These are phyloP conservation scores for Noccaea caerulescens DNA, from an alignment of 345 rosid species.

Conservation along the genomic window DNA sequence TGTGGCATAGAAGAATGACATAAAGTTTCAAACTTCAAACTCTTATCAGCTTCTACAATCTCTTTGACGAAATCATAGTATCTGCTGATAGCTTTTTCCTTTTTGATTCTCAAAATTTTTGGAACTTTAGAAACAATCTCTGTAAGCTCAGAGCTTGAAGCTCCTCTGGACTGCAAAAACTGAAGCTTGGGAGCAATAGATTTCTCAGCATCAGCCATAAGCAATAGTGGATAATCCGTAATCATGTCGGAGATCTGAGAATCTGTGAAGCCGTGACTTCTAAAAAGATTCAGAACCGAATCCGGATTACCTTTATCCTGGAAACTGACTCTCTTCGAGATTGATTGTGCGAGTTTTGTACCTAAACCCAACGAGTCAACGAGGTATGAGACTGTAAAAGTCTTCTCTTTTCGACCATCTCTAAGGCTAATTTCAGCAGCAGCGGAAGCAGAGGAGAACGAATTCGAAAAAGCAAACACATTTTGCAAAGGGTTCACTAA, in stretches of 20 bases:
- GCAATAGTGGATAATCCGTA: background rate
- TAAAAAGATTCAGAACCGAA: constrained; percentile 16
- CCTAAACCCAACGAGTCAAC: constrained; percentile 40
- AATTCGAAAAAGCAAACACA: background rate
- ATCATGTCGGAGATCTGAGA: background rate
- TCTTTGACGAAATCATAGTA: background rate
- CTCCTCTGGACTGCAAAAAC: background rate
- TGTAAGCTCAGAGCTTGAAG: background rate
- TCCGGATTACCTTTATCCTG: constrained; percentile 4
- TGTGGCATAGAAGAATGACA: constrained; percentile 3
- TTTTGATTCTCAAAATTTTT: background rate
- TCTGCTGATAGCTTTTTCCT: background rate
- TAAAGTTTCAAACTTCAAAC: background rate
- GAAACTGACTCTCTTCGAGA: constrained; percentile 9
- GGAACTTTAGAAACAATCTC: background rate
- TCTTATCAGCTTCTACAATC: background rate
- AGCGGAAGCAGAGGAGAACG: background rate
- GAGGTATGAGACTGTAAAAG: constrained; percentile 24
- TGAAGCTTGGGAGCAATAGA: background rate
- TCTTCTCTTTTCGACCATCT: background rate
- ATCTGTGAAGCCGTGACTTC: background rate
- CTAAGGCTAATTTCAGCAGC: background rate
- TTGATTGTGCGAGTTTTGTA: constrained; percentile 23
- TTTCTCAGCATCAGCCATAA: background rate
- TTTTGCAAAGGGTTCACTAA: background rate